Evolutionary conservation across 2,329 filamentous ascomycete species (phyloP), one percentile per base, ranked within the genome.

Genomic region (Alternaria dauci): DNA sequence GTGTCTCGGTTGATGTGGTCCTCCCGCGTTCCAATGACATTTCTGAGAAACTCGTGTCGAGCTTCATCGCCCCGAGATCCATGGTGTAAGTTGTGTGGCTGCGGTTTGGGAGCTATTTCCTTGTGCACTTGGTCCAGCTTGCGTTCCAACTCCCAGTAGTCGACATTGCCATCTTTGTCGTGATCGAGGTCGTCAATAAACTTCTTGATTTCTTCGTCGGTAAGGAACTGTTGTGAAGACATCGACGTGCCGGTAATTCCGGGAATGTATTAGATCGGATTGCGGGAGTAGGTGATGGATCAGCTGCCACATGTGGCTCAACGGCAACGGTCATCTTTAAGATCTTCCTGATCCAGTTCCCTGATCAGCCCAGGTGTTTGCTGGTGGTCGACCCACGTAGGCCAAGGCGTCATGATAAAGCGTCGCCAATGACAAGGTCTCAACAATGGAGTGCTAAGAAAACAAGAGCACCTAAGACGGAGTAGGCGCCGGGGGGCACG

Each of bases 141-240:
- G 5, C 74, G 76, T 66, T 86, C 84, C 30, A 87, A 68, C 63
- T 87, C 85, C 54, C 71, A 71, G 67, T 86, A 86, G 57, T 83
- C 81, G 58, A 87, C 83, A 65, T 75, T 76, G 12, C 85, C 85
- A 69, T 87, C 81, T 20, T 79, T 78, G 60, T 87, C 80, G 62
- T 80, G 79, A 66, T 87, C 85, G 3, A 88, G 75, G 30, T 84
- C 82, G 58, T 85, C 78, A 41, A 87, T 76, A 54, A 88, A 87
- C 4, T 78, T 70, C 7, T 81, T 72, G 47, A 87, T 84, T 66
- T 87, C 85, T 7, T 82, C 77, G 51, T 85, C 79, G 7, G 69
- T 76, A 14, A 78, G 70, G 39, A 63, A 70, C 36, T 70, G 68
- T 59, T 68, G 63, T 4, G 61, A 52, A 52, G 70, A 63, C 74